Base-by-base conservation (phyloP, 148 eudicot genomes). In the Beta vulgaris region DNA sequence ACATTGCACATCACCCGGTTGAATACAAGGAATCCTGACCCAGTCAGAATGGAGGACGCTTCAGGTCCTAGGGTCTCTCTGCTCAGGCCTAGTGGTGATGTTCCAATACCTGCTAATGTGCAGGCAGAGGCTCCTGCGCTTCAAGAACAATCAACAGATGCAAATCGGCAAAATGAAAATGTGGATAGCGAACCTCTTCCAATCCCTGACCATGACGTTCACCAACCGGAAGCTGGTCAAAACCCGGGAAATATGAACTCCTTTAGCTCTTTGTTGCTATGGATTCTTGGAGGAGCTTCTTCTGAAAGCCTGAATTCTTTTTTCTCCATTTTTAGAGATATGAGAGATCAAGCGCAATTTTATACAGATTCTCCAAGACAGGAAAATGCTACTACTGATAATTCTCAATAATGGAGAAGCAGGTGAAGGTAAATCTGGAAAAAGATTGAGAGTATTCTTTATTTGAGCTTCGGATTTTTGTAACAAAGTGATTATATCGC, bases 201-300 rank as follows among this genome's bases (percentile, higher is more conserved):
- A 40, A 79, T 76, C 28, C 79, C 89, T 6, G 88, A 83, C 43
- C 85, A 88, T 68, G 86, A 78, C 60, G 77, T 85, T 65, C 88
- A 67, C 73, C 98, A 86, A 72, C 86, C 86, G 69, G 93, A 84
- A 66, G 34, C 82, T 48, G 91, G 83, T 68, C 92, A 81, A 35
- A 90, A 76, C 73, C 92, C 90, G 26, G 99, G 96, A 80, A 81
- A 82, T 64, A 88, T 95, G 92, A 95, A 77, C 75, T 95, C 96
- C 18, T 89, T 92, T 72, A 89, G 94, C 85, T 89, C 96, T 53
- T 84, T 95, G 86, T 82, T 95, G 80, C 80, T 95, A 37, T 88
- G 97, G 92, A 81, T 92, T 63, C 78, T 92, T 55, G 99, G 97
- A 23, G 99, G 98, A 71, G 97, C 97, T 67, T 87, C 93, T 44